These are phyloP conservation scores for Sphaerulina musiva DNA, from an alignment of 2,329 filamentous ascomycete genomes.

Conservation along the genomic window DNA sequence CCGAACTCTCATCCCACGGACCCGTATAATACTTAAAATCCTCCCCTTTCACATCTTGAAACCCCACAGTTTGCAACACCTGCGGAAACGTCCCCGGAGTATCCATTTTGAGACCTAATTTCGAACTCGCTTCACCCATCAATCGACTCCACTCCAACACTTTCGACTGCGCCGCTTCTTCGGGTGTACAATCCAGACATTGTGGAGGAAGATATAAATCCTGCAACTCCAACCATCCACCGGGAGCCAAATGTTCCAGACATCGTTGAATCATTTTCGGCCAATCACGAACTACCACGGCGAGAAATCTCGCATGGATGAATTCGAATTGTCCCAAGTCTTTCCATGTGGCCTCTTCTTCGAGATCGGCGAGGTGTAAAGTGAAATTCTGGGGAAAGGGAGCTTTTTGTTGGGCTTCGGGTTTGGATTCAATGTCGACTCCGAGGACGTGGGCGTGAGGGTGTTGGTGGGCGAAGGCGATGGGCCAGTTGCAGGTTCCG, in stretches of 20 bases:
- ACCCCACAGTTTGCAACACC: neutral
- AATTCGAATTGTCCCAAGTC: neutral
- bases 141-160: neutral
- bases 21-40: neutral
- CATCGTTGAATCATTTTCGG: neutral
- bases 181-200: neutral
- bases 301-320: neutral
- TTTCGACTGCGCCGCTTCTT: neutral
- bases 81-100: neutral
- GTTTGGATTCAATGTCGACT: neutral
- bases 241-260: neutral
- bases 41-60: neutral
- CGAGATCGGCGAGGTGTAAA: neutral
- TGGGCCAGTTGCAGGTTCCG: slow-evolving; percentile 6
- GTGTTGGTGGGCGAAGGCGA: slow-evolving; percentile 1
- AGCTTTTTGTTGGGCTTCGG: neutral
- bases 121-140: neutral
- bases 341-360: neutral
- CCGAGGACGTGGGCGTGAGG: neutral
- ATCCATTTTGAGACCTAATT: neutral
- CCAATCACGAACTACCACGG: neutral
- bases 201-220: neutral
- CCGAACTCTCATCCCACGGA: neutral
- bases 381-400: too few relatives aligned
- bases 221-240: neutral